A percentile compares a stretch with the other conserved stretches of the same genome.
phyloP scores from a whole-genome alignment of 1,284 basidiomycete species.

The Bondarzewia mesenterica region DNA sequence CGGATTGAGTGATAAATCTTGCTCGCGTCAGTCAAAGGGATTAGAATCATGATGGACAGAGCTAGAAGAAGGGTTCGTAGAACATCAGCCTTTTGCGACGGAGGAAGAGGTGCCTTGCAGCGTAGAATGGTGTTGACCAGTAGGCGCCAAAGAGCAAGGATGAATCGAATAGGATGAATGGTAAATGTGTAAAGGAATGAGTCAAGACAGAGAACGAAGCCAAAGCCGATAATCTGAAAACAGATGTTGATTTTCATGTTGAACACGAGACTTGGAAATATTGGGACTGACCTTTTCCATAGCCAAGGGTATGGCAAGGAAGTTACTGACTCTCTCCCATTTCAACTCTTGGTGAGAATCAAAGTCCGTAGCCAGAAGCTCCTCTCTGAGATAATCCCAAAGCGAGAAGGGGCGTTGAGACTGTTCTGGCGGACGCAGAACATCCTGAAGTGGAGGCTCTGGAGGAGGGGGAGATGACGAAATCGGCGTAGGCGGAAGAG shows the following conservation, averaged over 20 bases:
- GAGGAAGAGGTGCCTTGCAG: constrained; percentile 52
- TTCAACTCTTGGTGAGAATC: constrained; percentile 91
- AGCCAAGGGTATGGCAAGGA: constrained; percentile 86
- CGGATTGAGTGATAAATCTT: constrained; percentile 98
- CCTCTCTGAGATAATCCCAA: constrained; percentile 89
- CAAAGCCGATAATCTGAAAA: constrained; percentile 81
- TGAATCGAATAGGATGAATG: constrained; percentile 87
- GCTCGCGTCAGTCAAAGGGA: constrained; percentile 87
- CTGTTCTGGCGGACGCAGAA: constrained; percentile 8
- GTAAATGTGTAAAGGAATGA: constrained; percentile 98
- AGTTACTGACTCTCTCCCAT: constrained; percentile 98
- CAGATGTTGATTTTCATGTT: constrained; percentile 4
- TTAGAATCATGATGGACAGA: constrained; percentile 68
- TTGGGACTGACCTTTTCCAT: constrained; percentile 75
- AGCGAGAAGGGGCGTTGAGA: constrained; percentile 59
- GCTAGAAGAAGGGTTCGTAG: constrained; percentile 75
- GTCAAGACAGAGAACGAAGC: constrained; percentile 91
- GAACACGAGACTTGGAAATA: background rate
- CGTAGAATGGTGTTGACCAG: constrained; percentile 42
- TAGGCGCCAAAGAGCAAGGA: constrained; percentile 59
- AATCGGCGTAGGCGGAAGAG: constrained; percentile 65
- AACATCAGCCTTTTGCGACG: constrained; percentile 90
- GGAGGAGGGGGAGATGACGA: constrained; percentile 35
- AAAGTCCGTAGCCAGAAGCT: constrained; percentile 83
- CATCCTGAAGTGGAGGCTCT: constrained; percentile 11